A percentile compares a stretch with the other conserved stretches of the same genome.
phyloP scores from a whole-genome alignment of 352 stramenopile genomes.

The Phytophthora cryptogea region DNA sequence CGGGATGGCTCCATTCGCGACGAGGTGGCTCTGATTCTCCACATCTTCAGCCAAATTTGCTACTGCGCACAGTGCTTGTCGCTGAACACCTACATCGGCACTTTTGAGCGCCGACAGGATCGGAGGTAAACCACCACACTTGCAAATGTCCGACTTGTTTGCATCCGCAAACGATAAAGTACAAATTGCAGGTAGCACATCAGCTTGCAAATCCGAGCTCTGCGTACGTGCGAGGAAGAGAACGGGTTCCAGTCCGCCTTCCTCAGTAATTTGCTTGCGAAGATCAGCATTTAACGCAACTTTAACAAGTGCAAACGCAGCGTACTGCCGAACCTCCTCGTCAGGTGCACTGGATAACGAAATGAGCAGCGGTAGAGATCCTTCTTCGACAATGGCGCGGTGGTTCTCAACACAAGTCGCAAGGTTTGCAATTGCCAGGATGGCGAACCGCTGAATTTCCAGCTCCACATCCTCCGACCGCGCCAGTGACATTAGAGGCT shows the following conservation, averaged over 20 bases:
- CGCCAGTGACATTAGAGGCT: constrained; percentile 94
- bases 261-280: constrained; percentile 93
- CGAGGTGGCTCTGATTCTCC: constrained; percentile 93
- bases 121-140: constrained; percentile 90
- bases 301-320: constrained; percentile 94
- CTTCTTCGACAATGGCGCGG: constrained; percentile 92
- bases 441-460: constrained; percentile 94
- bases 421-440: constrained; percentile 94
- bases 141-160: constrained; percentile 95
- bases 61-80: constrained; percentile 93
- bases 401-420: constrained; percentile 95
- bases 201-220: constrained; percentile 90
- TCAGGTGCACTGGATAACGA: constrained; percentile 95
- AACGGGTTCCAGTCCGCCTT: constrained; percentile 95
- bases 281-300: constrained; percentile 96
- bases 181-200: constrained; percentile 92
- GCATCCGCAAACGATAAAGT: constrained; percentile 92
- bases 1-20: constrained; percentile 88
- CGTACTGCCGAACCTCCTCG: constrained; percentile 94
- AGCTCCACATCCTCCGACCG: constrained; percentile 95
- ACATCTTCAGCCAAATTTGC: constrained; percentile 95
- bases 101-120: constrained; percentile 85
- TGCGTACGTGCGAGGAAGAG: constrained; percentile 95
- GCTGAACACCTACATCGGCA: constrained; percentile 78
- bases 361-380: constrained; percentile 93